Base-by-base conservation (phyloP, 2,329 filamentous ascomycete species). In the Pseudogymnoascus sp. region DNA sequence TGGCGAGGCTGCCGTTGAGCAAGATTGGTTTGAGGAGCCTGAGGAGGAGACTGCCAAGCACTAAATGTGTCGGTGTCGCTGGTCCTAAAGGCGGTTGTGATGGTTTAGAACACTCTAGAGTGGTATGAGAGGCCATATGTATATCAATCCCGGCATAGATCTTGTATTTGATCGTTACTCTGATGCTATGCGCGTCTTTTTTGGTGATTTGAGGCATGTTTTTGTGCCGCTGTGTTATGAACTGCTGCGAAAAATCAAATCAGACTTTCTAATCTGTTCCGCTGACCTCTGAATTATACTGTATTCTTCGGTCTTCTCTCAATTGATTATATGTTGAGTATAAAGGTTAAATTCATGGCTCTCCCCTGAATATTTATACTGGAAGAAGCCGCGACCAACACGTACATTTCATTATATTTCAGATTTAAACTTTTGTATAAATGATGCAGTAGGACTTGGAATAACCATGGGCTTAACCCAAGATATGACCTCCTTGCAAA, bases 21-120 rank as follows among this genome's bases (percentile, higher is more conserved):
- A 82, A 70, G 79, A 87, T 79, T 97, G 92, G 90, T 89, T 96
- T 70, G 91, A 92, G 77, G 87, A 91, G 75, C 87, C 92, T 80
- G 68, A 68, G 40, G 72, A 74, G 72, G 84, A 83, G 68, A 64
- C 42, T 58, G 58, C 58, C 58, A 36, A 59, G 33, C 70, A 72
- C 60, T 72, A 71, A 68, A 70, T 61, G 27, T 29, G 12, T 10
- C 25, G 8, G 29, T 59, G 31, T 5, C 31, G 55, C 9, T 25
- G 33, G 36, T 37, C 29, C 58, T 39, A 59, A 12, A 18, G 58
- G n/a, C 18, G 58, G 36, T 59, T 59, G 58, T 39, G 58, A 59
- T 39, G 58, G 36, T 59, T 59, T 37, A 59, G 36, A 36, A 39
- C 58, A 37, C 58, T 59, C 7, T 59, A 59, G 58, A 59, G 33